Conservation (phyloP, 2,329 filamentous ascomycete species). For the Botryosphaeria agaves region DNA sequence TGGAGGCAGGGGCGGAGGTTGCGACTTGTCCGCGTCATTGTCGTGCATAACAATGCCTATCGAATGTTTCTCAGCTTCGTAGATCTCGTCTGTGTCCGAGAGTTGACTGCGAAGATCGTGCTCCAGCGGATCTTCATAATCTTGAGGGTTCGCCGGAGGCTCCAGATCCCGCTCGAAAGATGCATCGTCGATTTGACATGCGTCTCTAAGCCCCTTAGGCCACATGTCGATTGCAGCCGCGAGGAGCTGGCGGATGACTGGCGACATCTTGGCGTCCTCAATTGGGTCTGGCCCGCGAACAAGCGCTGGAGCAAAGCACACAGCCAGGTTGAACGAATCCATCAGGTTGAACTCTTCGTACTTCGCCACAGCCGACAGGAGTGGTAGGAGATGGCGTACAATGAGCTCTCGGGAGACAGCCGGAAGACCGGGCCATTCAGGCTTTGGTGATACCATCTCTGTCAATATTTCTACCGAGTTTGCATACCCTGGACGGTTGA, state of each 20-base stretch:
- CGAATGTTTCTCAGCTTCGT: slow-evolving; percentile 15
- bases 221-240: slow-evolving; percentile 29
- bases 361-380: slow-evolving; percentile 28
- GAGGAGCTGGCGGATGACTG: slow-evolving; percentile 31
- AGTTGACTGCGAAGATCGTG: slow-evolving; percentile 1
- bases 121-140: slow-evolving; percentile 30
- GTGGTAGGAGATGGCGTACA: slow-evolving; percentile 32
- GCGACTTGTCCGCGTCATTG: slow-evolving; percentile 14
- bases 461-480: slow-evolving; percentile 24
- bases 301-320: slow-evolving; percentile 35
- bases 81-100: slow-evolving; percentile 3
- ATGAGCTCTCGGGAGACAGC: slow-evolving; percentile 28
- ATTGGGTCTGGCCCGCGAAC: slow-evolving; percentile 35
- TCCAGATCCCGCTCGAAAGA: slow-evolving; percentile 22
- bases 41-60: slow-evolving; percentile 26
- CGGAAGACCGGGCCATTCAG: slow-evolving; percentile 28
- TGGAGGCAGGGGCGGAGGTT: slow-evolving; percentile 8
- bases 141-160: slow-evolving; percentile 19
- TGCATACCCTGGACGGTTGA: slow-evolving; percentile 19
- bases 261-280: slow-evolving; percentile 36
- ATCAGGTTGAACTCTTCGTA: slow-evolving; percentile 35
- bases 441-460: slow-evolving; percentile 27
- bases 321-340: slow-evolving; percentile 34
- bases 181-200: slow-evolving; percentile 19
- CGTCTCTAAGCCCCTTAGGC: slow-evolving; percentile 23